Base-by-base conservation (phyloP, 441 rosid genomes). In the Aquilaria agallochum region DNA sequence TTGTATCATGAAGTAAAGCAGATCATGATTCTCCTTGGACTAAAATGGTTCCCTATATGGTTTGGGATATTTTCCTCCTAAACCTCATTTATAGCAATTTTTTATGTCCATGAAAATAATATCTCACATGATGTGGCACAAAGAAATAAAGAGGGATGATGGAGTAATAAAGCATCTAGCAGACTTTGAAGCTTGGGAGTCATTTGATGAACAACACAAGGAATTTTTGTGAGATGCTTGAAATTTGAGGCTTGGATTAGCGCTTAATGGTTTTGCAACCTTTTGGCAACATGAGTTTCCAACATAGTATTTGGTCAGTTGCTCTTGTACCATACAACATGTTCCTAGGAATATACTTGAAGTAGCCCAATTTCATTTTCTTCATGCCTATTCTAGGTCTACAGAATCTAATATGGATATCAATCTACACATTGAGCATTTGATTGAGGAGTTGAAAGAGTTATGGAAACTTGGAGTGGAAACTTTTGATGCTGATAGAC, bases 401-500 rank as follows among this genome's bases (percentile, higher is more conserved):
- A 2, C 36, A 64, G 10, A 10, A 32, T 55, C 67, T 47, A 5
- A 52, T 44, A 31, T 15, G 15, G 15, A 15, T 15, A 14, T 27
- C 14, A 20, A 55, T 5, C 46, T 64, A 30, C 46, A 55, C n/a
- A 15, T 49, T 55, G 11, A 47, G 55, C 3, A 20, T 5, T 5
- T 31, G 48, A 12, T 11, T 64, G 15, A 56, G 33, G 31, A 15
- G 15, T 15, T 15, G 15, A 15, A 15, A 15, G 45, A 47, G 5
- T 44, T 64, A 5, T 56, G 55, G 67, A 55, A 55, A 47, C 33
- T 49, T 45, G 52, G 55, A 1, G 48, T 54, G 1, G 5, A 14
- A n/a, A 64, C 68, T 5, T 64, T 10, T 34, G 55, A 64, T 48
- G 54, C 48, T 49, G 13, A 49, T 12, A 9, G 52, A 49, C 52